Evolutionary conservation across 768 basidiomycete species (phyloP).

Genomic region (Mycena maculata): DNA sequence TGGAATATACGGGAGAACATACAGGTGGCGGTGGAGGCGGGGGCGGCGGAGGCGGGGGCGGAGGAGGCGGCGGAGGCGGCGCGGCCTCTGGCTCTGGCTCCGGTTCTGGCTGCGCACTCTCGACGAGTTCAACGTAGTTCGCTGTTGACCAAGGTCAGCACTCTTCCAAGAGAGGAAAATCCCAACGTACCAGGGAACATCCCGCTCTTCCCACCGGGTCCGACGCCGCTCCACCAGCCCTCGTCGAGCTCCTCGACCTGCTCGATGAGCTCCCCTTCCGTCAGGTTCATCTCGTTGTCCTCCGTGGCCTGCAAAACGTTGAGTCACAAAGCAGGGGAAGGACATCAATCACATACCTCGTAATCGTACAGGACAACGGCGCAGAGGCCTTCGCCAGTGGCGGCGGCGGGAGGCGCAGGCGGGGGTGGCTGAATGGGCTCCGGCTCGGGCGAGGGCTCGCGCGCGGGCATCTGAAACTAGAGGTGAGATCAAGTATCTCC

Average conservation of each 20-base stretch:
- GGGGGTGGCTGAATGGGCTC: conserved; percentile 34
- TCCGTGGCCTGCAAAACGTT: conserved; percentile 67
- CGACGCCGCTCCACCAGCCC: conserved; percentile 92
- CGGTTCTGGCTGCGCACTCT: conserved; percentile 50
- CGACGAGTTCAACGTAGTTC: conserved; percentile 88
- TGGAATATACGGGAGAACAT: conserved; percentile 19
- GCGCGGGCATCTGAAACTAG: conserved; percentile 28
- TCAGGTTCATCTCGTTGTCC: conserved; percentile 86
- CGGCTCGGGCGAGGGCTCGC: conserved; percentile 34
- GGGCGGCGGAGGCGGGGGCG: conserved; percentile 69
- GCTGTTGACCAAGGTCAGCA: conserved; percentile 54
- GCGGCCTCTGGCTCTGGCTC: conserved; percentile 52
- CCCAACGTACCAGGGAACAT: conserved; percentile 88
- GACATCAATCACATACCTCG: conserved; percentile 67
- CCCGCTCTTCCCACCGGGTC: conserved; percentile 77
- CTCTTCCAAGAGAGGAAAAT: neutral
- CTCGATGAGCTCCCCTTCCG: conserved; percentile 85
- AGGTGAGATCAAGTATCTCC: conserved; percentile 1
- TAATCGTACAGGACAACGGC: conserved; percentile 88
- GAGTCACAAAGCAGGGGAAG: neutral
- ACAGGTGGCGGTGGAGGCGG: conserved; percentile 48
- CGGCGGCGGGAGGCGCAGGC: conserved; percentile 42
- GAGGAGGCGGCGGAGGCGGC: conserved; percentile 66
- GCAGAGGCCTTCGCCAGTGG: conserved; percentile 61
- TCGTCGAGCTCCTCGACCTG: conserved; percentile 88